Evolutionary conservation across 805 yeast species (phyloP).

Genomic region (Maudiozyma barnettii): DNA sequence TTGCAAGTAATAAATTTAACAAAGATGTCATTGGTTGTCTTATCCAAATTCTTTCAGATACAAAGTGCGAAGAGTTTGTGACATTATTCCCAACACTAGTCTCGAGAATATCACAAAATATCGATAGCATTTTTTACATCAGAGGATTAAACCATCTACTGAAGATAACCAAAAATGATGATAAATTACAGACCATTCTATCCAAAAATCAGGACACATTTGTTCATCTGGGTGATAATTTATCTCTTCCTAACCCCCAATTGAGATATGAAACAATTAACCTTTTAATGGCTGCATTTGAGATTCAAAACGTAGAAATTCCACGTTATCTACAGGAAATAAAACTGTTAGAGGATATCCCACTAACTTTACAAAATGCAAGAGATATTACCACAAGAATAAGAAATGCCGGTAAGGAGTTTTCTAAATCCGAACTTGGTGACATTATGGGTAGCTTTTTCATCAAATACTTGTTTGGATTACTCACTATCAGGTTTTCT

Average conservation of each 20-base stretch:
- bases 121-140: conserved; percentile 33
- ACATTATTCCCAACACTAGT: conserved; percentile 14
- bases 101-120: conserved; percentile 19
- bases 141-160: conserved; percentile 28
- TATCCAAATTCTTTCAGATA: conserved; percentile 28
- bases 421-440: conserved; percentile 26
- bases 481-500: conserved; percentile 62
- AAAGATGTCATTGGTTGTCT: conserved; percentile 37
- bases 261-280: conserved; percentile 44
- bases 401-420: conserved; percentile 45
- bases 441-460: conserved; percentile 10
- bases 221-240: conserved; percentile 26
- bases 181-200: neutral
- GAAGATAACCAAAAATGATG: neutral
- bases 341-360: conserved; percentile 58
- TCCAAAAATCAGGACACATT: neutral
- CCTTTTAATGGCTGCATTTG: conserved; percentile 30
- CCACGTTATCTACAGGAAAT: conserved; percentile 42
- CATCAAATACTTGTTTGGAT: conserved; percentile 53
- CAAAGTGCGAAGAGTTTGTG: conserved; percentile 11
- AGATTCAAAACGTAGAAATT: conserved; percentile 21
- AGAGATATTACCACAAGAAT: conserved; percentile 68
- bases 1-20: conserved; percentile 19
- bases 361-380: conserved; percentile 55
- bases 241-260: conserved; percentile 41